A percentile compares a stretch with the other conserved stretches of the same genome.
Evolutionary conservation across 1,139 yeast species (phyloP).

Genomic region (Zygoascus sp.): DNA sequence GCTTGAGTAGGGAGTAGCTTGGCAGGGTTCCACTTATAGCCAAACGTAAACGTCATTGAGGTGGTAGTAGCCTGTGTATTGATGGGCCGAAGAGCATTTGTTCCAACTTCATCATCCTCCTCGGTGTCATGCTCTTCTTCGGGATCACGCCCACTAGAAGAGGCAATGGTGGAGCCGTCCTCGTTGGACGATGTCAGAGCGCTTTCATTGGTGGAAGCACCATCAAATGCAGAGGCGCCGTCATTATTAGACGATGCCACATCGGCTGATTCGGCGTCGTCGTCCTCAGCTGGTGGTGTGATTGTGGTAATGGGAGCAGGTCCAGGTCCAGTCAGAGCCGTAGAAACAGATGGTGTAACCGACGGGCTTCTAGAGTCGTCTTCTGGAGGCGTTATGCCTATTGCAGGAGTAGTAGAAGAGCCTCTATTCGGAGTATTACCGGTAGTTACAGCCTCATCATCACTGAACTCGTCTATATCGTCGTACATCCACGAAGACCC

Average conservation of each 20-base stretch:
- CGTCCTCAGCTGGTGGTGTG: conserved; percentile 1
- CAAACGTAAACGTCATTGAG: conserved; percentile 14
- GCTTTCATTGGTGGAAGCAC: background rate
- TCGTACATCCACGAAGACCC: conserved; percentile 11
- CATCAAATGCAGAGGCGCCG: background rate
- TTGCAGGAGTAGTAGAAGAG: background rate
- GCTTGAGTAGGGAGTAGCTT: conserved; percentile 22
- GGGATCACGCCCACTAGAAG: conserved; percentile 1
- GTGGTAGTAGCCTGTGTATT: conserved; percentile 16
- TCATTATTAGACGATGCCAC: conserved; percentile 12
- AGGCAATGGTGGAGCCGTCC: background rate
- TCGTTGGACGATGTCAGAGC: no score
- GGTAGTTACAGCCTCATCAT: conserved; percentile 2
- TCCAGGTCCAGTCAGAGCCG: background rate
- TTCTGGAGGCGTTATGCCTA: background rate
- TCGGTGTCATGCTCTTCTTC: conserved; percentile 14
- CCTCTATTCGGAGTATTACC: background rate
- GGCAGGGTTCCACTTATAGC: conserved; percentile 30
- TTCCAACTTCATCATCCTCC: conserved; percentile 12
- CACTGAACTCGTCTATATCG: conserved; percentile 7
- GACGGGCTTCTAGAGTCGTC: conserved; percentile 3
- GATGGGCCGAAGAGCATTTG: conserved; percentile 10
- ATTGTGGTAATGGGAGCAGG: background rate
- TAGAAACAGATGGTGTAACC: background rate
- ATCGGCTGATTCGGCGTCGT: conserved; percentile 9